Percentiles rank a stretch among this genome's conserved stretches.
phyloP scores from a whole-genome alignment of 345 rosid genomes.

The Rhodamnia argentea region DNA sequence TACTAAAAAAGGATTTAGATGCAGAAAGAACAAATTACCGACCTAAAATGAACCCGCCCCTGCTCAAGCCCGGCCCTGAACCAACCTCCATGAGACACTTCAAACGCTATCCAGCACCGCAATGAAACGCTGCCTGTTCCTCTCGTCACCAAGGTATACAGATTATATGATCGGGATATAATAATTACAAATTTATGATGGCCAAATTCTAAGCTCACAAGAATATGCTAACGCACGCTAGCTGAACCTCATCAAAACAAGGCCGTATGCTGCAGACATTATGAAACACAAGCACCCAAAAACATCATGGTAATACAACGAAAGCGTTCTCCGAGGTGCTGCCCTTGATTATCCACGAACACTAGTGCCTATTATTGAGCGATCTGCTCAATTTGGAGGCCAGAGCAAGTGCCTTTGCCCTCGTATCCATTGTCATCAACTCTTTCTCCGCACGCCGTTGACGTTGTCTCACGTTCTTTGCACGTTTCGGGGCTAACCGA shows the following conservation, averaged over 20 bases:
- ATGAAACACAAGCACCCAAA: neutral
- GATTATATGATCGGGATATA: neutral
- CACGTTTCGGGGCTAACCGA: conserved; percentile 83
- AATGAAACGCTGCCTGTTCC: neutral
- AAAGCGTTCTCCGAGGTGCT: neutral
- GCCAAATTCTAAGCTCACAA: neutral
- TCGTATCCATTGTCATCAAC: conserved; percentile 42
- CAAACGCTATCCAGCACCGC: neutral
- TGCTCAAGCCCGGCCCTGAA: neutral
- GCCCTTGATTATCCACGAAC: neutral
- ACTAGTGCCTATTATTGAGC: conserved; percentile 25
- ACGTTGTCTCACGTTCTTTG: conserved; percentile 79
- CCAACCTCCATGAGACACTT: neutral
- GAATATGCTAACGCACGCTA: neutral
- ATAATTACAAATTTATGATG: neutral
- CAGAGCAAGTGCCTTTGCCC: conserved; percentile 52
- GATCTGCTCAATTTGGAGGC: conserved; percentile 53
- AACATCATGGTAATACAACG: neutral
- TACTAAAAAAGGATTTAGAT: neutral
- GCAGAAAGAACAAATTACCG: neutral
- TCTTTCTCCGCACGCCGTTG: conserved; percentile 78
- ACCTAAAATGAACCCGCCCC: neutral
- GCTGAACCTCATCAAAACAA: neutral
- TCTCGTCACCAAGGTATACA: neutral
- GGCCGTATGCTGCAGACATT: neutral